Evolutionary conservation across 371 early-diverging fungal species (phyloP), one percentile per base, ranked within the genome.

Genomic region (Syncephalastrum sp.): DNA sequence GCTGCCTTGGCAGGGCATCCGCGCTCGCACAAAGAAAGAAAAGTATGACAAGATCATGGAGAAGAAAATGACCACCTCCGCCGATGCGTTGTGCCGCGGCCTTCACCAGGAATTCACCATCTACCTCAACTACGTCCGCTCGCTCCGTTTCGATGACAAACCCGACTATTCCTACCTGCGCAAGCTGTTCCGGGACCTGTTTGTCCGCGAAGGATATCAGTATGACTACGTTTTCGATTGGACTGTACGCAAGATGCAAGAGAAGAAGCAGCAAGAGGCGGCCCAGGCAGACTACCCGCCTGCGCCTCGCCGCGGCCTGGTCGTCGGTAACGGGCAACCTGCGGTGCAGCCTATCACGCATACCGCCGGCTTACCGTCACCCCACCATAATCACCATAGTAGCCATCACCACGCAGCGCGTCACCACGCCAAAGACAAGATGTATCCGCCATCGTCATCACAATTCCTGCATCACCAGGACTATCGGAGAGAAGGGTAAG

Each of bases 1-100:
- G 47, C 82, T 99, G 50, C 99, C 99, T 44, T 99, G 99, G 99
- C 99, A 99, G 75, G 99, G 99, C n/a, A 79, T 99, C 53, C 92
- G 92, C 70, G 99, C 97, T 14, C 94, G 91, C n/a, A 97, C 96
- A 41, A 99, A 99, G 83, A 93, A 95, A 82, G 95, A 98, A 81
- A 99, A 99, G 84, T 99, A 98, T 77, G 98, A 98, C 71, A 91
- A 94, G 60, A 99, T 99, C 68, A 94, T 95, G 93, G 97, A 99
- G 65, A 97, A 94, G 86, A 99, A 99, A 79, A 94, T 96, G 94
- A 94, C 91, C 15, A 97, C 98, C 10, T 89, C 97, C 14, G 89
- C 98, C 5, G 96, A 98, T 61, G 85, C 90, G 55, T 82, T 99
- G 14, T 98, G 99, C 81, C 88, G 93, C 53, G 96, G 96, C 19